Evolutionary conservation across 2,329 filamentous ascomycete genomes (phyloP).

Genomic region (Xylaria sp.): DNA sequence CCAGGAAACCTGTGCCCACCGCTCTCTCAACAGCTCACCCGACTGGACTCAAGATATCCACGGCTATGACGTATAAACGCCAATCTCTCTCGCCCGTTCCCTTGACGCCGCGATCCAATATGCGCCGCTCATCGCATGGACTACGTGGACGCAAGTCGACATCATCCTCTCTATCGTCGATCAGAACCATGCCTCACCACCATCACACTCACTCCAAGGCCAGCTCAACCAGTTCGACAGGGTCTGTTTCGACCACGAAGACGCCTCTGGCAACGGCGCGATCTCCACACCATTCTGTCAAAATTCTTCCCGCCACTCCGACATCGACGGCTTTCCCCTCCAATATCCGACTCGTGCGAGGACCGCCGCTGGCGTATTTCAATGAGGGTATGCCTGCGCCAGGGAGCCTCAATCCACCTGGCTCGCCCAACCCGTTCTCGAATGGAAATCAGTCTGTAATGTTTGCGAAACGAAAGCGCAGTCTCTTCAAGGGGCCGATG

Average conservation of each 20-base stretch:
- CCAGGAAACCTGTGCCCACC: slow-evolving; percentile 28
- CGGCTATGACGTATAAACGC: slow-evolving; percentile 54
- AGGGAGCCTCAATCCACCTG: slow-evolving; percentile 38
- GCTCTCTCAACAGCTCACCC: slow-evolving; percentile 29
- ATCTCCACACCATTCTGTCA: slow-evolving; percentile 84
- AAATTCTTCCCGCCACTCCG: slow-evolving; percentile 89
- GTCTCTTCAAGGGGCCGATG: slow-evolving; percentile 75
- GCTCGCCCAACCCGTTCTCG: slow-evolving; percentile 54
- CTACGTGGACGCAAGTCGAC: slow-evolving; percentile 91
- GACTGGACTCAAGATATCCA: slow-evolving; percentile 34
- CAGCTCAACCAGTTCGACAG: slow-evolving; percentile 82
- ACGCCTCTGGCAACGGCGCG: slow-evolving; percentile 59
- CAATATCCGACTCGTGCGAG: slow-evolving; percentile 77
- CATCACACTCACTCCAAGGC: slow-evolving; percentile 89
- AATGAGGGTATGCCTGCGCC: slow-evolving; percentile 53
- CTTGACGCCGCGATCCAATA: slow-evolving; percentile 79
- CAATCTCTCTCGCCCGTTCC: slow-evolving; percentile 83
- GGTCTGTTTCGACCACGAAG: slow-evolving; percentile 64
- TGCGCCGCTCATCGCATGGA: slow-evolving; percentile 75
- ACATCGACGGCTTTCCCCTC: slow-evolving; percentile 70
- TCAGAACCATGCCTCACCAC: slow-evolving; percentile 80
- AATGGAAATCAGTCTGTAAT: slow-evolving; percentile 53
- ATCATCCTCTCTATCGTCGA: slow-evolving; percentile 87
- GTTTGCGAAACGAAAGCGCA: slow-evolving; percentile 77
- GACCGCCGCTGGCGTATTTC: slow-evolving; percentile 47